A percentile compares a stretch with the other conserved stretches of the same genome.
Conservation (phyloP, 2,329 filamentous ascomycete genomes). For the Graphiopsis chlorocephala region DNA sequence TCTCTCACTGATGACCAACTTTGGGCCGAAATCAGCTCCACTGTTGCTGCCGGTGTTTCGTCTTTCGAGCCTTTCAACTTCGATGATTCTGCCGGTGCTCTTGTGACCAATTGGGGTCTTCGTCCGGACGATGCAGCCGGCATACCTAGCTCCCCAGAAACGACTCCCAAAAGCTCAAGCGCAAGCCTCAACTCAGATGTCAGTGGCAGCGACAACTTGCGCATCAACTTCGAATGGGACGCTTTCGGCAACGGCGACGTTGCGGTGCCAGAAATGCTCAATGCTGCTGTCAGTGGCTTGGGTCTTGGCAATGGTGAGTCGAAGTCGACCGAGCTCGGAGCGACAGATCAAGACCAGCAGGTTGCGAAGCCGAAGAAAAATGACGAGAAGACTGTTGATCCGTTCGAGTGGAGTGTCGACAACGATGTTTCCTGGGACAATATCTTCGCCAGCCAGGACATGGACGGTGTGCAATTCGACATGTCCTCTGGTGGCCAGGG, state of each 20-base stretch:
- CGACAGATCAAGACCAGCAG: background rate
- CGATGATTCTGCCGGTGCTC: conserved; percentile 3
- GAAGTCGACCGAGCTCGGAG: background rate
- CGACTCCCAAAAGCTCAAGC: conserved; percentile 25
- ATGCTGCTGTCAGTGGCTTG: background rate
- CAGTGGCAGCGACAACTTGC: conserved; percentile 41
- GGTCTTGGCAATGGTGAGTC: background rate
- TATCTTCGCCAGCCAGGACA: background rate
- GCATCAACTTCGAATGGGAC: conserved; percentile 38
- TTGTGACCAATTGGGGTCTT: conserved; percentile 22
- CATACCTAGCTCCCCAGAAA: conserved; percentile 24
- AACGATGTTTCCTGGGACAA: conserved; percentile 6
- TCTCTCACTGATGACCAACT: conserved; percentile 3
- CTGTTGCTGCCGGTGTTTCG: conserved; percentile 26
- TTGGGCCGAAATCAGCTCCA: conserved; percentile 21
- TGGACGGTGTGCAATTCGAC: background rate
- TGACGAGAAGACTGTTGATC: background rate
- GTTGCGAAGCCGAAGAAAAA: background rate
- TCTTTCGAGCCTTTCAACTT: conserved; percentile 9
- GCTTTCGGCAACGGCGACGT: conserved; percentile 33
- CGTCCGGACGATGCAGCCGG: conserved; percentile 19
- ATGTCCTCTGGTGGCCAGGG: background rate
- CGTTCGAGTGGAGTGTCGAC: conserved; percentile 3
- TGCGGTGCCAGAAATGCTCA: conserved; percentile 23
- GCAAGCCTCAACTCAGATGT: conserved; percentile 42